Percentiles rank a stretch among this genome's conserved stretches.
Evolutionary conservation across 345 rosid species (phyloP).

Genomic region (Hypericum androsaemum): DNA sequence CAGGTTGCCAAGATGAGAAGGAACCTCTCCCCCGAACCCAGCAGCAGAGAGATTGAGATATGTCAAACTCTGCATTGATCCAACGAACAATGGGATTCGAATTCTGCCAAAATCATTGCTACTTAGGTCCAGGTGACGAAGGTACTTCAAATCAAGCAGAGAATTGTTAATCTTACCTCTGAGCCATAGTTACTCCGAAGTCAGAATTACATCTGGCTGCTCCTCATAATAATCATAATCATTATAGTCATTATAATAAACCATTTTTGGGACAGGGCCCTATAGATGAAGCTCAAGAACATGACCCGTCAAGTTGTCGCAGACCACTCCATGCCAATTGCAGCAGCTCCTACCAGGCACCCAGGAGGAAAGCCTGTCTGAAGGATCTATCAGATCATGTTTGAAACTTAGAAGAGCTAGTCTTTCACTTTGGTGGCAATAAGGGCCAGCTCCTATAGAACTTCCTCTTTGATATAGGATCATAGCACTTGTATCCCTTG

Average conservation of each 20-base stretch:
- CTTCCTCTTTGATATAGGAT: too few species aligned
- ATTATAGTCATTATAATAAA: too few species aligned
- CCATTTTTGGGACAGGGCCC: background rate
- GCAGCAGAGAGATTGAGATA: slow-evolving; percentile 22
- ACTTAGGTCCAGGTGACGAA: slow-evolving; percentile 17
- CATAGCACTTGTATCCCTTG: too few species aligned
- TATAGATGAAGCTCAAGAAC: slow-evolving; percentile 17
- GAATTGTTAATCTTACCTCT: too few species aligned
- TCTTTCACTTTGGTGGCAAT: slow-evolving; percentile 10
- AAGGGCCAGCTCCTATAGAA: too few species aligned
- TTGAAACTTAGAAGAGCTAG: slow-evolving; percentile 22
- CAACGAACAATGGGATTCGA: slow-evolving; percentile 12
- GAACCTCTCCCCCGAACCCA: slow-evolving; percentile 4
- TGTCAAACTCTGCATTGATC: slow-evolving; percentile 10
- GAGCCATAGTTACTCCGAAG: too few species aligned
- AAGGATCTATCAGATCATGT: slow-evolving; percentile 17
- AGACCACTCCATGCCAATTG: slow-evolving; percentile 21
- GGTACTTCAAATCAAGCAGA: slow-evolving; percentile 10
- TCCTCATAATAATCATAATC: too few species aligned
- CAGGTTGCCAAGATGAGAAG: slow-evolving; percentile 15
- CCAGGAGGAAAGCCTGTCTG: slow-evolving; percentile 8
- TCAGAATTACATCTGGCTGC: too few species aligned
- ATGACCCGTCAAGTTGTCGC: slow-evolving; percentile 8
- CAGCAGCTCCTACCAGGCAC: slow-evolving; percentile 20
- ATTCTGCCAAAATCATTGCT: slow-evolving; percentile 14